Conservation (phyloP, 805 yeast genomes). For the Kodamaea jinghongensis region DNA sequence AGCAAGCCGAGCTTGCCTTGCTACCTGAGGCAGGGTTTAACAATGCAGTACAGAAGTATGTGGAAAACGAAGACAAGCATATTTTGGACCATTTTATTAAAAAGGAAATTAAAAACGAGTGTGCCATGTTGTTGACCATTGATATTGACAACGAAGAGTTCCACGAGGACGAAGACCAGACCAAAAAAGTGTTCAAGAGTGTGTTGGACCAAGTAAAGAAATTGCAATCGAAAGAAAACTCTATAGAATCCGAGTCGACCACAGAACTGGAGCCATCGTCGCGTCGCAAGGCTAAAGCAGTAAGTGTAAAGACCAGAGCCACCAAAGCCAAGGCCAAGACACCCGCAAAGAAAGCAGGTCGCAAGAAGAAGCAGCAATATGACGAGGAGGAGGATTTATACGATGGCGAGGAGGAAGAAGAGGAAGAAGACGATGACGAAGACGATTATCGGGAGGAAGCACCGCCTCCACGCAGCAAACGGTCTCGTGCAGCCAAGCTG, state of each 20-base stretch:
- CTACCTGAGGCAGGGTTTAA: conserved; percentile 75
- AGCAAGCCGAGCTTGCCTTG: conserved; percentile 61
- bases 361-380: neutral
- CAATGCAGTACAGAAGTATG: conserved; percentile 66
- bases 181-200: conserved; percentile 38
- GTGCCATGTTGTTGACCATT: conserved; percentile 45
- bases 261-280: too few species aligned
- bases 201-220: conserved; percentile 42
- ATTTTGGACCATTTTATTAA: conserved; percentile 65
- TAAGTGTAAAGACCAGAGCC: neutral
- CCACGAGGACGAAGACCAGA: conserved; percentile 24
- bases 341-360: neutral
- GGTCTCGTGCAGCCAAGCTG: conserved; percentile 7
- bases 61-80: conserved; percentile 79
- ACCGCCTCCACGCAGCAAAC: conserved; percentile 5
- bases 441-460: neutral
- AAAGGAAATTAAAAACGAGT: conserved; percentile 52
- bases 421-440: conserved; percentile 1
- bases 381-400: neutral
- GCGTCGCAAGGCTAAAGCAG: neutral
- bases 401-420: neutral
- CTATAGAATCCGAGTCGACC: conserved; percentile 5
- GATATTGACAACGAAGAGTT: conserved; percentile 40
- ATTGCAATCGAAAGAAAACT: neutral
- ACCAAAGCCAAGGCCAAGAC: conserved; percentile 2